Evolutionary conservation across 805 yeast genomes (phyloP).

Genomic region (Saccharomycopsis selenospora): DNA sequence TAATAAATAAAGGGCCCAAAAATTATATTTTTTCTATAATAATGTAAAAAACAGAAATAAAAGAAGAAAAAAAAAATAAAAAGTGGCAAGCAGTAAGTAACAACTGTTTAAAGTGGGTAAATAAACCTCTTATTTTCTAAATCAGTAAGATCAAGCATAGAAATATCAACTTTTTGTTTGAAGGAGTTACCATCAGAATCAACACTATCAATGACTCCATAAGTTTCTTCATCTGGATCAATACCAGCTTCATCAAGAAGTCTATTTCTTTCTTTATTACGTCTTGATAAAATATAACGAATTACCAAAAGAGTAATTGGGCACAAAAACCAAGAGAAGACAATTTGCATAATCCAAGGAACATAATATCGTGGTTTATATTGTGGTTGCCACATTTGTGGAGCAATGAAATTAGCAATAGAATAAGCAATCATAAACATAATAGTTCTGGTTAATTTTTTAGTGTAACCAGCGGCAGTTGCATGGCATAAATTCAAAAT

Average conservation of each 20-base stretch:
- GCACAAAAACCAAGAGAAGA: constrained; percentile 39
- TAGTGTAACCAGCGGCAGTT: too few relatives aligned
- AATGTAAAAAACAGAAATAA: too few relatives aligned
- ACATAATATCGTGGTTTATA: constrained; percentile 39
- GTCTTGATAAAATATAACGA: constrained; percentile 36
- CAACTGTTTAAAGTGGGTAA: constrained; percentile 43
- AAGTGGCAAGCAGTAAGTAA: too few relatives aligned
- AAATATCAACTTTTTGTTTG: constrained; percentile 34
- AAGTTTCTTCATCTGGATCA: constrained; percentile 26
- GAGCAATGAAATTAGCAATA: constrained; percentile 33
- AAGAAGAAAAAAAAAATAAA: constrained; percentile 5
- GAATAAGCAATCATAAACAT: constrained; percentile 31
- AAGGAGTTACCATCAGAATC: constrained; percentile 27
- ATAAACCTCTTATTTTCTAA: constrained; percentile 43
- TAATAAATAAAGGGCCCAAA: too few relatives aligned
- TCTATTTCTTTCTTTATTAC: constrained; percentile 33
- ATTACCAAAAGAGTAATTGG: constrained; percentile 39
- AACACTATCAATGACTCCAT: too few relatives aligned
- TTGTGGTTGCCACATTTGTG: constrained; percentile 38
- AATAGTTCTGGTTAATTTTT: too few relatives aligned
- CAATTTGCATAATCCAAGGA: constrained; percentile 51
- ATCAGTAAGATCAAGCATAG: constrained; percentile 45
- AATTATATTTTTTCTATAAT: too few relatives aligned
- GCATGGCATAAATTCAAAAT: too few relatives aligned
- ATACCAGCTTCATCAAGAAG: too few relatives aligned